These are phyloP conservation scores for Eucalyptus fibrosa DNA, from an alignment of 345 rosid species.

Conservation along the genomic window DNA sequence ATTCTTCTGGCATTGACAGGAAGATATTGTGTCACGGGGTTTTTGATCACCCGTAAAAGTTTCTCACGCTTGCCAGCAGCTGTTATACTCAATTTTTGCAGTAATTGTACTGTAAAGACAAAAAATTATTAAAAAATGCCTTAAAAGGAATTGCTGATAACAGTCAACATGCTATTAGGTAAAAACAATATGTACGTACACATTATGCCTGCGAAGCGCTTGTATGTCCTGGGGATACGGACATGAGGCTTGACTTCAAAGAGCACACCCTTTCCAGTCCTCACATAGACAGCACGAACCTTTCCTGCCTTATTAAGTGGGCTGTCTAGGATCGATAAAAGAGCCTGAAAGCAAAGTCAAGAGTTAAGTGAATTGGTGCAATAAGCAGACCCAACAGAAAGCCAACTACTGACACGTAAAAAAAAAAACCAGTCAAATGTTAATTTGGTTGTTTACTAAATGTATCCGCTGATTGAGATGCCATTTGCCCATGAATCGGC, in stretches of 20 bases:
- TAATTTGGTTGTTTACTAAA: background rate
- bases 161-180: background rate
- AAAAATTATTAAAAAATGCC: background rate
- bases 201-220: slow-evolving; percentile 78
- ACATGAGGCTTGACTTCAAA: slow-evolving; percentile 82
- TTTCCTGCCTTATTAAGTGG: slow-evolving; percentile 85
- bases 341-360: slow-evolving; percentile 30
- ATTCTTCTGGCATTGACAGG: slow-evolving; percentile 57
- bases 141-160: background rate
- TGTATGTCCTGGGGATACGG: slow-evolving; percentile 78
- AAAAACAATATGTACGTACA: slow-evolving; percentile 28
- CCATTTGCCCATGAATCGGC: background rate
- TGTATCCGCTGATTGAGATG: background rate
- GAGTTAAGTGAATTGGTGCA: background rate
- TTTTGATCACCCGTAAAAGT: slow-evolving; percentile 64
- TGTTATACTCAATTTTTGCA: slow-evolving; percentile 66
- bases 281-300: slow-evolving; percentile 64
- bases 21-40: slow-evolving; percentile 53
- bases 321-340: slow-evolving; percentile 69
- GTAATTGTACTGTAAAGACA: slow-evolving; percentile 62
- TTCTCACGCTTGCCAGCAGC: slow-evolving; percentile 77
- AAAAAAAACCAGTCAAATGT: background rate
- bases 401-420: background rate
- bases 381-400: background rate
- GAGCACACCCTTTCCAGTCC: slow-evolving; percentile 79